phyloP scores from a whole-genome alignment of 768 basidiomycete genomes.

The Pisolithus tinctorius region DNA sequence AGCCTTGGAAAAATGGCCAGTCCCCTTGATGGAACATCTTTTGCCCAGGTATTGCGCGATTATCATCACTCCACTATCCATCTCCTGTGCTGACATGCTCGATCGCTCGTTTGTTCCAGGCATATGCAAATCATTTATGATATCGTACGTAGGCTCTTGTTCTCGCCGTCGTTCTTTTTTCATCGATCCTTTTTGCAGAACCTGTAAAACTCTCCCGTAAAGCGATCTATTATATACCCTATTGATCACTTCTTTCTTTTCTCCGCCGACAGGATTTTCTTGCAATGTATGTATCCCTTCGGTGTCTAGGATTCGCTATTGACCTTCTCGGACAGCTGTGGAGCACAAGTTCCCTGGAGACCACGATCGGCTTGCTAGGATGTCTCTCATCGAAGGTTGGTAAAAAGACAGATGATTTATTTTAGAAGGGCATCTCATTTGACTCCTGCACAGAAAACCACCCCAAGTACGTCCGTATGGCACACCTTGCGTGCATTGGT shows the following conservation, averaged over 20 bases:
- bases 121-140: slow-evolving; percentile 93
- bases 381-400: slow-evolving; percentile 88
- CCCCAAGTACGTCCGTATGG: slow-evolving; percentile 87
- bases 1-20: slow-evolving; percentile 89
- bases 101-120: slow-evolving; percentile 22
- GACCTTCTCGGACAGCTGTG: slow-evolving; percentile 46
- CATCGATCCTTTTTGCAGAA: neutral
- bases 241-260: no score
- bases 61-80: slow-evolving; percentile 1
- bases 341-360: slow-evolving; percentile 89
- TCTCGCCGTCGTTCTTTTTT: neutral
- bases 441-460: slow-evolving; percentile 52
- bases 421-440: neutral
- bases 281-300: slow-evolving; percentile 48
- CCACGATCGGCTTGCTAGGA: slow-evolving; percentile 67
- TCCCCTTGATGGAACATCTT: slow-evolving; percentile 78
- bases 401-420: neutral
- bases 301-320: neutral
- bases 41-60: slow-evolving; percentile 55
- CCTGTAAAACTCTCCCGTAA: slow-evolving; percentile 10
- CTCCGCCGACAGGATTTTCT: slow-evolving; percentile 36
- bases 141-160: slow-evolving; percentile 46
- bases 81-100: neutral
- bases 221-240: no score
- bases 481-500: slow-evolving; percentile 84